phyloP scores from a whole-genome alignment of 2,329 filamentous ascomycete genomes.

The Aspergillus aculeatus region DNA sequence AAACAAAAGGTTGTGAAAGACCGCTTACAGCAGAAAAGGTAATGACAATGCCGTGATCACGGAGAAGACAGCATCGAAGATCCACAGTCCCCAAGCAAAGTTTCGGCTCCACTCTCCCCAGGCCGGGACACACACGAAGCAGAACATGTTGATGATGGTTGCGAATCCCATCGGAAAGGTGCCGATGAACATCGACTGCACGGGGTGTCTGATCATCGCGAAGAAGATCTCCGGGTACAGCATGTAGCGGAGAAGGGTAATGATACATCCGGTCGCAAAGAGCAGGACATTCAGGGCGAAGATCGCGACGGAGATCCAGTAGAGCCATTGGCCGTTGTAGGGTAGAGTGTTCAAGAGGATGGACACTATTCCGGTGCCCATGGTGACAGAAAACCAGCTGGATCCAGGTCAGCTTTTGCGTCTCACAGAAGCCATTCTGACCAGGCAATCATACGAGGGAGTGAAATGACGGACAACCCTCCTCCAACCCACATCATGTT shows the following conservation, averaged over 20 bases:
- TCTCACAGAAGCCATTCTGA: not conserved
- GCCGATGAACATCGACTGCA: slow-evolving; percentile 67
- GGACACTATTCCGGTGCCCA: slow-evolving; percentile 46
- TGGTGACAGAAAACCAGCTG: slow-evolving; percentile 45
- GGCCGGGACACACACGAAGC: slow-evolving; percentile 58
- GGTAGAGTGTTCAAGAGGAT: slow-evolving; percentile 38
- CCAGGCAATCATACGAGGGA: slow-evolving; percentile 38
- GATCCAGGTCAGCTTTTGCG: slow-evolving; percentile 1
- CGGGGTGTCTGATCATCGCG: slow-evolving; percentile 65
- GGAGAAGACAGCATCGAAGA: slow-evolving; percentile 55
- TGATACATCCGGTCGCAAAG: slow-evolving; percentile 37
- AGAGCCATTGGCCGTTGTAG: slow-evolving; percentile 41
- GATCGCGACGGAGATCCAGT: slow-evolving; percentile 39
- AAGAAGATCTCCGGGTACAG: slow-evolving; percentile 66
- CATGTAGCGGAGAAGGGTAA: slow-evolving; percentile 61
- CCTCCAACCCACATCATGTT: slow-evolving; percentile 39
- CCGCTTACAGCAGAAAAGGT: slow-evolving; percentile 56
- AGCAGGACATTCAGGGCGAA: slow-evolving; percentile 40
- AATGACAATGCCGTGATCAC: slow-evolving; percentile 55
- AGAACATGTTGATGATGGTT: slow-evolving; percentile 66
- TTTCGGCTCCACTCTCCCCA: slow-evolving; percentile 61
- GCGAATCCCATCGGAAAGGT: slow-evolving; percentile 68
- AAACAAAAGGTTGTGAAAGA: not conserved
- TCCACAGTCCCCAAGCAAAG: slow-evolving; percentile 60
- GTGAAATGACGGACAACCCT: slow-evolving; percentile 41